Evolutionary conservation across 2,329 filamentous ascomycete species (phyloP).

Genomic region (Thielaviopsis punctulata): DNA sequence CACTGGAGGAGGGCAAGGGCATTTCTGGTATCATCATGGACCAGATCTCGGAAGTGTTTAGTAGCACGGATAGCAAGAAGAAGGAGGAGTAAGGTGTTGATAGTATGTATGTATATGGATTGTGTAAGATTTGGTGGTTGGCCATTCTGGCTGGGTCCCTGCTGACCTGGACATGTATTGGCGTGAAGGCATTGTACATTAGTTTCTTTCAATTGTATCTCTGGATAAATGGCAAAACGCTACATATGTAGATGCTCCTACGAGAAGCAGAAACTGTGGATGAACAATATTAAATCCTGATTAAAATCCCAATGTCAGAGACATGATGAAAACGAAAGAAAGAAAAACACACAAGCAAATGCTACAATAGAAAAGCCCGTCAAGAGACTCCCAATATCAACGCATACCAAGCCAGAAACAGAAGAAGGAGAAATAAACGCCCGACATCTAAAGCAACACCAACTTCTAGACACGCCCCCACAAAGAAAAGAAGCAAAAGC

Average conservation of each 20-base stretch:
- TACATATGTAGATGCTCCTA: too few relatives aligned
- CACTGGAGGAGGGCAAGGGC: slow-evolving; percentile 37
- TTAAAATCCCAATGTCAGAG: too few relatives aligned
- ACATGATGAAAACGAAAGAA: too few relatives aligned
- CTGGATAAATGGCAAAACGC: too few relatives aligned
- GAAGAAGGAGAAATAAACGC: not conserved
- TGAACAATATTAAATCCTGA: not conserved
- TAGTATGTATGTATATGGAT: too few relatives aligned
- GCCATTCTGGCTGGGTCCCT: not conserved
- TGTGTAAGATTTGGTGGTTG: not conserved
- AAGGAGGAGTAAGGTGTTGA: not conserved
- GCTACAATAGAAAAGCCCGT: too few relatives aligned
- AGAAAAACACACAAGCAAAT: not conserved
- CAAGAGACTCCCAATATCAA: not conserved
- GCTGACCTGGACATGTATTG: not conserved
- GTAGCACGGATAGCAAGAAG: slow-evolving; percentile 18
- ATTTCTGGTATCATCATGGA: slow-evolving; percentile 39
- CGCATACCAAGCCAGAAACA: not conserved
- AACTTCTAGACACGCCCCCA: not conserved
- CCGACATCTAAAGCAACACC: not conserved
- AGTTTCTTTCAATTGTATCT: not conserved
- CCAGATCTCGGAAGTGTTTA: slow-evolving; percentile 37
- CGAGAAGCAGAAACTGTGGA: too few relatives aligned
- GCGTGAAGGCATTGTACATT: not conserved
- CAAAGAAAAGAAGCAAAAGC: not conserved